Percentiles rank a stretch among this genome's conserved stretches.
Conservation (phyloP, 108 stramenopile species). For the Skeletonema costatum region DNA sequence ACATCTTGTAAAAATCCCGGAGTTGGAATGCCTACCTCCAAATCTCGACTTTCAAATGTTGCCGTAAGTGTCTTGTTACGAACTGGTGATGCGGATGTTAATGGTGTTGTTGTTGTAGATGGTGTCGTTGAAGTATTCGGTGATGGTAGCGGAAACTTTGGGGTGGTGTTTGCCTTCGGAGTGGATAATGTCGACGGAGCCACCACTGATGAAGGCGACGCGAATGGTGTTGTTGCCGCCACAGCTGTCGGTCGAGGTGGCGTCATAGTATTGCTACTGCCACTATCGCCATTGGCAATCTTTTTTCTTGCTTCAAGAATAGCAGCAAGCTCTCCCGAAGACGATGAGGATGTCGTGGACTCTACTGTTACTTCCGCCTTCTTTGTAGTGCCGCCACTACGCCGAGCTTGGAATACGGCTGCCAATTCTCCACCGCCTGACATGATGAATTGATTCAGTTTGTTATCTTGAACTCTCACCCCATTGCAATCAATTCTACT, state of each 20-base stretch:
- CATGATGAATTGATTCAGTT: not conserved
- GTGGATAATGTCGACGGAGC: no score
- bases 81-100: not conserved
- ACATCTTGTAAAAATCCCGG: conserved; percentile 23
- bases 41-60: conserved; percentile 6
- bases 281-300: not conserved
- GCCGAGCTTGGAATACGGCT: conserved; percentile 17
- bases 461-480: not conserved
- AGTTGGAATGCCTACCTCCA: conserved; percentile 41
- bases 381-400: not conserved
- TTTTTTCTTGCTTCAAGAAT: not conserved
- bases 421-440: conserved; percentile 25
- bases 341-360: no score
- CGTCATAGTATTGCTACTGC: not conserved
- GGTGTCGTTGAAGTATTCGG: not conserved
- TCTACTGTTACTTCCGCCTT: not conserved
- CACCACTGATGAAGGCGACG: not conserved
- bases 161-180: not conserved
- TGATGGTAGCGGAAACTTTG: not conserved
- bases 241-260: not conserved
- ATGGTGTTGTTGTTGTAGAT: not conserved
- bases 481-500: not conserved
- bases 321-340: not conserved
- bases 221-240: not conserved
- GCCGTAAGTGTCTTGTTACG: not conserved